Base-by-base conservation (phyloP, 306 rosid species). In the Gleditsia sinensis region DNA sequence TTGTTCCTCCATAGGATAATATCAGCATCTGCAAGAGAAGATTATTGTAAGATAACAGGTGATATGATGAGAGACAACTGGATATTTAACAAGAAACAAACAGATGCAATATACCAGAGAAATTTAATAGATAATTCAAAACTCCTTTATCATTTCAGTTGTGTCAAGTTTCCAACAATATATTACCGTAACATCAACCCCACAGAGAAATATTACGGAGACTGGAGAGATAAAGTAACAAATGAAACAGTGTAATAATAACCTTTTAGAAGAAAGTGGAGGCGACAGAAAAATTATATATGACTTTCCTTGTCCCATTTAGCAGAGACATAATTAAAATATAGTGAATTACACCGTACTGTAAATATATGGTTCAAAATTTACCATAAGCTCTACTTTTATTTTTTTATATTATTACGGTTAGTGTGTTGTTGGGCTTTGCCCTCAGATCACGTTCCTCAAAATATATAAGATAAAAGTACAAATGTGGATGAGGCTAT, bases 1-100 rank as follows among this genome's bases (percentile, higher is more conserved):
- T 84, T 90, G 82, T 90, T 84, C 84, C 91, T 88, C 98, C 98
- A 92, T 21, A 92, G 82, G 77, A 92, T 76, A 54, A 92, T 92
- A 87, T 92, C 94, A 64, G 94, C 98, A 76, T 86, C 98, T 92
- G 92, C 86, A 83, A 82, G 19, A 9, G 12, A 69, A 74, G 32
- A 51, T 45, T 11, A 17, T 12, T 49, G 49, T 70, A 77, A 79
- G 65, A 75, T 50, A 64, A 63, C 58, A 23, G 11, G 13, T 36
- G 10, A 71, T 42, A 45, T 3, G 6, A 27, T 42, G n/a, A 68
- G 10, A 7, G 17, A 0, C 23, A 48, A 53, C 9, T 28, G 61
- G 55, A 58, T 28, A 43, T 33, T 23, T 34, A 7, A 55, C 7
- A 11, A 16, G 14, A 67, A 45, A 28, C 9, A 63, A 36, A 2